phyloP scores from a whole-genome alignment of 306 rosid species.

The Castanea mollissima region DNA sequence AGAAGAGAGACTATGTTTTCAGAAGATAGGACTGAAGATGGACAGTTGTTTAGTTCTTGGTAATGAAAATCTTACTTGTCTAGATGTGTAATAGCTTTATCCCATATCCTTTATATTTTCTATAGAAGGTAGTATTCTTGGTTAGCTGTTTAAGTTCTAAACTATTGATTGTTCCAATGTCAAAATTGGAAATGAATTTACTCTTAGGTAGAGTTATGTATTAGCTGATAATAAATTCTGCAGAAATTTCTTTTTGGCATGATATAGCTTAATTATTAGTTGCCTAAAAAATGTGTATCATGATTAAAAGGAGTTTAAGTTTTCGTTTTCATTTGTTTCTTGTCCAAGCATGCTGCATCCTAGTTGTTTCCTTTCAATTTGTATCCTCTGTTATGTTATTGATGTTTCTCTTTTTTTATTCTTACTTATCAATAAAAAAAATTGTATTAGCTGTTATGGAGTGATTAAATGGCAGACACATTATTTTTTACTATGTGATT shows the following conservation, averaged over 20 bases:
- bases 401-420: too few species aligned
- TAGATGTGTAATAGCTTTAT: constrained; percentile 8
- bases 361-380: not conserved
- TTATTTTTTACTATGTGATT: too few species aligned
- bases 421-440: too few species aligned
- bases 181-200: not conserved
- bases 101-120: not conserved
- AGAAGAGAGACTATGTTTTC: constrained; percentile 74
- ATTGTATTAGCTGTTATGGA: too few species aligned
- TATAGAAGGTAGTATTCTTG: not conserved
- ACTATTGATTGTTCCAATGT: constrained; percentile 1
- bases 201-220: not conserved
- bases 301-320: not conserved
- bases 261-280: too few species aligned
- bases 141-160: not conserved
- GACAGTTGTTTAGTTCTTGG: constrained; percentile 59
- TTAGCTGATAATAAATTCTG: not conserved
- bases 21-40: constrained; percentile 70
- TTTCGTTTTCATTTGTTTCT: not conserved
- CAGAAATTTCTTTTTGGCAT: not conserved
- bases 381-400: not conserved
- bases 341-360: not conserved
- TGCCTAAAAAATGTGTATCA: not conserved
- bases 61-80: constrained; percentile 26
- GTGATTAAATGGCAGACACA: too few species aligned